These are phyloP conservation scores for Botrytis cinerea DNA, from an alignment of 2,329 filamentous ascomycete species.

Conservation along the genomic window DNA sequence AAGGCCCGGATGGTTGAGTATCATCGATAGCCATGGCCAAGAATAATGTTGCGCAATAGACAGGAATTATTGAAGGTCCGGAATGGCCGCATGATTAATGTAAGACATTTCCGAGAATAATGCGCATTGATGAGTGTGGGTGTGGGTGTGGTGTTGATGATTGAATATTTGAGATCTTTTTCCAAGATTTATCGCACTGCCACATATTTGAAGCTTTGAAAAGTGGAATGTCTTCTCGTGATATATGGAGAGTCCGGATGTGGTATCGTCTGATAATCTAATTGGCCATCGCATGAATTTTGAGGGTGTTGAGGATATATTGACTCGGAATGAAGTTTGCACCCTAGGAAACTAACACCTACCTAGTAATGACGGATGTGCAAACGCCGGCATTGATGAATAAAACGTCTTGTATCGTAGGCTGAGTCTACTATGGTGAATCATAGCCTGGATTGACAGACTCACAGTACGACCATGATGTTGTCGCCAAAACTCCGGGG, in stretches of 20 bases:
- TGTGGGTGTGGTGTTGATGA: background rate
- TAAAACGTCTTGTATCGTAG: slow-evolving; percentile 1
- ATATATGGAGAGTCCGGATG: slow-evolving; percentile 12
- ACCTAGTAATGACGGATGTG: background rate
- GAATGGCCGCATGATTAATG: slow-evolving; percentile 23
- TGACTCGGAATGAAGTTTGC: background rate
- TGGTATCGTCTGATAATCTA: slow-evolving; percentile 2
- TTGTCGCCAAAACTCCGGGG: background rate
- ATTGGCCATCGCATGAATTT: slow-evolving; percentile 14
- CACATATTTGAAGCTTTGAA: slow-evolving; percentile 15
- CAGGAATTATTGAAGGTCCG: slow-evolving; percentile 6
- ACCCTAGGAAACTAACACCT: background rate
- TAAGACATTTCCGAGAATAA: slow-evolving; percentile 21
- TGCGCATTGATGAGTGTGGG: slow-evolving; percentile 3
- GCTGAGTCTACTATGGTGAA: background rate
- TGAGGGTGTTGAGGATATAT: slow-evolving; percentile 9
- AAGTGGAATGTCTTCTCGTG: slow-evolving; percentile 18
- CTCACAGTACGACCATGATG: background rate
- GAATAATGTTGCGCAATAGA: background rate
- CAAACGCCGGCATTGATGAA: slow-evolving; percentile 3
- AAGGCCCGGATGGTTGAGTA: background rate
- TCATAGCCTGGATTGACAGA: slow-evolving; percentile 6
- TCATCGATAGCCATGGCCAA: slow-evolving; percentile 11
- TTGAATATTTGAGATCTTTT: slow-evolving; percentile 9
- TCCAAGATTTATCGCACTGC: slow-evolving; percentile 15